Base-by-base conservation (phyloP, 1,139 yeast species). In the Chernovozyma sophiae-reginae region DNA sequence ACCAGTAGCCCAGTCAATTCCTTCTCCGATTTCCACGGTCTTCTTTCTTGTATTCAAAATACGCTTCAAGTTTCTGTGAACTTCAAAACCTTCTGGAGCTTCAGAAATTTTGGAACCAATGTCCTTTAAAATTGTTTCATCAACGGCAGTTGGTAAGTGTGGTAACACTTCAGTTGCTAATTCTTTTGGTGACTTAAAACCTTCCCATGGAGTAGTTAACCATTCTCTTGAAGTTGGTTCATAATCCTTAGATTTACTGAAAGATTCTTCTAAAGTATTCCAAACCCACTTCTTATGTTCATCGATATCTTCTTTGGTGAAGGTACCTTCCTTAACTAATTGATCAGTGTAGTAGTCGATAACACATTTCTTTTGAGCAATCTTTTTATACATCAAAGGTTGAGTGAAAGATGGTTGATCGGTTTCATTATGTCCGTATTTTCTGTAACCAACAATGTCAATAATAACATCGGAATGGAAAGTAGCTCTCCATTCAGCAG, bases 191-290 rank as follows among this genome's bases (percentile, higher is more conserved):
- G 97, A 86, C 75, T 94, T 94, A 74, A 94, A 94, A 51, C 89
- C 96, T 67, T 90, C 97, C 99, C 99, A 92, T 47, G 97, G 95
- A 38, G 96, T 86, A 37, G 98, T 86, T 56, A 92, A 79, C 99
- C 98, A 92, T 72, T 92, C 97, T 73, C 95, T 83, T 35, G 92
- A 79, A 49, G 92, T 84, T 55, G 97, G 95, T 54, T 77, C 77
- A 68, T 90, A 89, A 46, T 89, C 96, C 71, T 87, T 87, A 34
- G 95, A 80, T 66, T 86, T 85, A 46, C 68, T 60, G 69, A 89
- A 90, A 19, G 95, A 83, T 53, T 86, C 95, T 69, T 94, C 97
- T 56, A 92, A 81, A 44, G 81, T 71, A 54, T 80, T 79, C 99
- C 99, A 92, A 44, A 92, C 97, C 97, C 97, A 90, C 65, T 86